Evolutionary conservation across 2,329 filamentous ascomycete genomes (phyloP).

Genomic region (Monilinia polystroma): DNA sequence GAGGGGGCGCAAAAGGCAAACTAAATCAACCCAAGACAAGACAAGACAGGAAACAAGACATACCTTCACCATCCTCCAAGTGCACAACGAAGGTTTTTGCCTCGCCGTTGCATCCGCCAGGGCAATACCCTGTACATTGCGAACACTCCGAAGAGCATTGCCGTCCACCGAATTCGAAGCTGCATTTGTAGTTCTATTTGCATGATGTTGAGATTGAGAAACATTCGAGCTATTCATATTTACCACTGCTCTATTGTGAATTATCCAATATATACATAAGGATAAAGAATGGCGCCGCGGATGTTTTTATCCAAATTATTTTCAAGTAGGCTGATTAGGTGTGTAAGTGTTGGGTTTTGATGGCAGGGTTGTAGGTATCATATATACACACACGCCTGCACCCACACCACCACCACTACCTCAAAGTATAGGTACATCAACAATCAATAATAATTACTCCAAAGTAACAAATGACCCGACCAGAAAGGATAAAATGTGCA

Average conservation of each 20-base stretch:
- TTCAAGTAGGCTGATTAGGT: too few species aligned
- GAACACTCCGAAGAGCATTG: not conserved
- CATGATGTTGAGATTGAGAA: not conserved
- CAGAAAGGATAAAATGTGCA: not conserved
- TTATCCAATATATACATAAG: too few species aligned
- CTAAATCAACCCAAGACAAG: too few species aligned
- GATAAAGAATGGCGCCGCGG: too few species aligned
- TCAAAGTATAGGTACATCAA: not conserved
- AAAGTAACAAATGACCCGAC: not conserved
- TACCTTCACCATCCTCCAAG: constrained; percentile 16
- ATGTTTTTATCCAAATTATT: too few species aligned
- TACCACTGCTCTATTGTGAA: too few species aligned
- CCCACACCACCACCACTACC: not conserved
- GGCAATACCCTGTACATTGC: constrained; percentile 6
- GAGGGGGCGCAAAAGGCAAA: not conserved
- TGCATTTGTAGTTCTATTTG: not conserved
- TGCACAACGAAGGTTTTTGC: constrained; percentile 19
- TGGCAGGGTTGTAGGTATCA: not conserved
- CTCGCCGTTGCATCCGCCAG: constrained; percentile 14
- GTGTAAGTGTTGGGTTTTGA: not conserved
- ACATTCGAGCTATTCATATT: too few species aligned
- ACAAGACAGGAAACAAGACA: not conserved
- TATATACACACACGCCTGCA: not conserved
- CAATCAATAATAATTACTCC: not conserved
- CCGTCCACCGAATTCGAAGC: not conserved